A percentile compares a stretch with the other conserved stretches of the same genome.
These are phyloP conservation scores for Osmanthus fragrans DNA, from an alignment of 257 asterid genomes.

Conservation along the genomic window DNA sequence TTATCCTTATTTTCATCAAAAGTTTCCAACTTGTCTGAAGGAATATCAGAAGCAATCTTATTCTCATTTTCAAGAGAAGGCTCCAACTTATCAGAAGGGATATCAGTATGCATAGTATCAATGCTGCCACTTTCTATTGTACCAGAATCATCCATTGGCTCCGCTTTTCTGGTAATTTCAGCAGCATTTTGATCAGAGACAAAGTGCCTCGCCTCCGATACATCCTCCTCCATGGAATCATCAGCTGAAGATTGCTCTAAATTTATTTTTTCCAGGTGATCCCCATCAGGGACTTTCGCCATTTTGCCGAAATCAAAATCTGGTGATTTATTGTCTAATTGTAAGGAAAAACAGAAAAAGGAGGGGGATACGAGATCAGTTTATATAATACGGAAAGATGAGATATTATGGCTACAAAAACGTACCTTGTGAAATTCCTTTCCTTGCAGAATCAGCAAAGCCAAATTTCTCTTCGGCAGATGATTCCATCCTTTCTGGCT, in stretches of 20 bases:
- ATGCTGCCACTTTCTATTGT: neutral
- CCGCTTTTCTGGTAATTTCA: constrained; percentile 18
- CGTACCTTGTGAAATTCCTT: constrained; percentile 28
- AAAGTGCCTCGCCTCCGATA: constrained; percentile 25
- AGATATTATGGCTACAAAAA: neutral
- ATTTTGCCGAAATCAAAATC: constrained; percentile 20
- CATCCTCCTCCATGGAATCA: constrained; percentile 46
- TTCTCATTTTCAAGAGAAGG: constrained; percentile 20
- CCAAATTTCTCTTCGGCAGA: constrained; percentile 20
- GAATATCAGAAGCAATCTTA: neutral
- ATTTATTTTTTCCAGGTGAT: constrained; percentile 37
- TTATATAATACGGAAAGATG: neutral
- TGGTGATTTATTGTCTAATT: neutral
- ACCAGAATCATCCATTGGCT: constrained; percentile 21
- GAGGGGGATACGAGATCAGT: neutral
- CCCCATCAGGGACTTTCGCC: constrained; percentile 27
- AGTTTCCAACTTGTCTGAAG: neutral
- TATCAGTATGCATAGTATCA: constrained; percentile 20
- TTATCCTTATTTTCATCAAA: neutral
- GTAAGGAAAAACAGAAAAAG: neutral
- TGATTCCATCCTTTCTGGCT: constrained; percentile 24
- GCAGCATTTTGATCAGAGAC: constrained; percentile 24
- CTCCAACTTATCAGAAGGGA: constrained; percentile 19
- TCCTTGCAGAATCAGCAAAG: constrained; percentile 25
- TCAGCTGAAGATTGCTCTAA: constrained; percentile 41